phyloP scores from a whole-genome alignment of 305 asterid genomes.

The Fraxinus albicans region DNA sequence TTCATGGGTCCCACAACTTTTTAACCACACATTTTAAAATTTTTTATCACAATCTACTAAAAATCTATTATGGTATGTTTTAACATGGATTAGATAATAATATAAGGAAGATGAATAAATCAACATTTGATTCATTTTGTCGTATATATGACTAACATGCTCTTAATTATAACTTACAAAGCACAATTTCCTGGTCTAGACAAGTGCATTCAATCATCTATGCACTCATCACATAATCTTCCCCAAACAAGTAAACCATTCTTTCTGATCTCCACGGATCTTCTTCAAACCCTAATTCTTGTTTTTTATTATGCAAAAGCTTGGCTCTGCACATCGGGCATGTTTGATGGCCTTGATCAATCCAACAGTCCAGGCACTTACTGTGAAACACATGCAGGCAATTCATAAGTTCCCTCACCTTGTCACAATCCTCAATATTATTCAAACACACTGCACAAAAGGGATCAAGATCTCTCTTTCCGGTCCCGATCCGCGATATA shows the following conservation, averaged over 20 bases:
- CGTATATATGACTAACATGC: neutral
- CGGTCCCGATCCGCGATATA: neutral
- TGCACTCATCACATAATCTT: neutral
- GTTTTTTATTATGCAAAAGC: neutral
- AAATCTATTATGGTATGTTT: neutral
- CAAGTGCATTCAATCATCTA: neutral
- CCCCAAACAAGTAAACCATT: neutral
- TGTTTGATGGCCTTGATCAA: constrained; percentile 12
- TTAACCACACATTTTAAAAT: too few relatives aligned
- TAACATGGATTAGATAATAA: neutral
- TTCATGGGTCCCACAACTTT: too few relatives aligned
- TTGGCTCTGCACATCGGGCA: neutral
- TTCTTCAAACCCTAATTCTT: neutral
- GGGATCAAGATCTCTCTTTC: neutral
- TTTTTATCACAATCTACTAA: too few relatives aligned
- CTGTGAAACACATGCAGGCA: constrained; percentile 27
- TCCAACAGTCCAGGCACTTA: constrained; percentile 29
- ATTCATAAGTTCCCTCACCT: constrained; percentile 25
- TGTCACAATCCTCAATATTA: neutral
- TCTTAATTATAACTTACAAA: neutral
- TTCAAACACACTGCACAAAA: neutral
- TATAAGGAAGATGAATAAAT: neutral
- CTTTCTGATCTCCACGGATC: neutral
- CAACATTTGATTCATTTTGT: too few relatives aligned
- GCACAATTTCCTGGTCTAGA: neutral